These are phyloP conservation scores for Cichorium intybus DNA, from an alignment of 140 eudicot species.

Conservation along the genomic window DNA sequence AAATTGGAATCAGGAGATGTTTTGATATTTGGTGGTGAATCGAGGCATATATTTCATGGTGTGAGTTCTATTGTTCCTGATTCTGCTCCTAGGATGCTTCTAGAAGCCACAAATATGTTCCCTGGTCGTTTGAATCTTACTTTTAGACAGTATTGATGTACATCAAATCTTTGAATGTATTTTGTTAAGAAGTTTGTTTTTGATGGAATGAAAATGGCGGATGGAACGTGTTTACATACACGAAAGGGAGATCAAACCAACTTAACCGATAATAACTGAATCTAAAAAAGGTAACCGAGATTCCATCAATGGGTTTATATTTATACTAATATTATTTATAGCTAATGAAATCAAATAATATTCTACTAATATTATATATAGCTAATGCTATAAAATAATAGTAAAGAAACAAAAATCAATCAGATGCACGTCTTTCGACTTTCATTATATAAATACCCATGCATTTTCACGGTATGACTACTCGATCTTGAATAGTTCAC, in stretches of 20 bases:
- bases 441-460: not conserved
- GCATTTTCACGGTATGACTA: not conserved
- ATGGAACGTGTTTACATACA: not conserved
- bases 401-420: too few species aligned
- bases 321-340: too few species aligned
- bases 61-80: slow-evolving; percentile 41
- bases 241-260: too few species aligned
- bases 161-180: not conserved
- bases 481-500: not conserved
- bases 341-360: too few species aligned
- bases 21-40: slow-evolving; percentile 81
- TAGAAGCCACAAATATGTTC: slow-evolving; percentile 46
- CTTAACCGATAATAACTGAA: too few species aligned
- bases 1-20: slow-evolving; percentile 79
- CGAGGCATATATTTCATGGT: slow-evolving; percentile 79
- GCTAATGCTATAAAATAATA: too few species aligned
- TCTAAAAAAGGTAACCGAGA: too few species aligned
- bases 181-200: slow-evolving; percentile 8
- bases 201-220: not conserved
- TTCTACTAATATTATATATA: not conserved
- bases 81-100: slow-evolving; percentile 47
- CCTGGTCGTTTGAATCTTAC: slow-evolving; percentile 83
- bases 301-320: too few species aligned
- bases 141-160: slow-evolving; percentile 45
- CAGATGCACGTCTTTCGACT: not conserved